Evolutionary conservation across 2,329 filamentous ascomycete genomes (phyloP), one percentile per base, ranked within the genome.

Genomic region (Diaporthe vaccinii): DNA sequence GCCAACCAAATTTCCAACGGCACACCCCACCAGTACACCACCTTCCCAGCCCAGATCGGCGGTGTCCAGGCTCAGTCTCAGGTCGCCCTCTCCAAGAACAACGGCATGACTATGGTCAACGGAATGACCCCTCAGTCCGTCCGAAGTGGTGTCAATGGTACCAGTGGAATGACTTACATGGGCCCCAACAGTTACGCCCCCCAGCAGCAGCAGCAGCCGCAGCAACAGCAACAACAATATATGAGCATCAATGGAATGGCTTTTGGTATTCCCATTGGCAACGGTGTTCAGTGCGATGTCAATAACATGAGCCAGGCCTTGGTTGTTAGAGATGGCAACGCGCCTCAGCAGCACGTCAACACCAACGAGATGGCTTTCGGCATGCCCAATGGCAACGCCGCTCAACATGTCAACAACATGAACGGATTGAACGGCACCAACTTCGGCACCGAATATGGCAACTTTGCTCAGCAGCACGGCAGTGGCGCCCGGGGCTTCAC

Each of bases 41-140:
- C 71, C 22, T 73, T 73, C 22, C 71, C 59, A 49, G 34, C 73
- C 41, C 73, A 62, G 44, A n/a, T 31, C 25, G 44, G 34, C 25
- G 34, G 65, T 20, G 6, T 14, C 14, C 71, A 55, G 36, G 20
- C 22, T 1, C 58, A 65, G 34, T 34, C 49, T 5, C 61, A 44
- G 25, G 28, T 36, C 14, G 9, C 44, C n/a, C 36, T 55, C 46
- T 59, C 36, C 7, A 36, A 22, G 36, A 65, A 44, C 20, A 55
- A 65, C 51, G 71, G 71, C 28, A 34, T 73, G 46, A 22, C 46
- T 46, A n/a, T 36, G 17, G 25, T 39, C 34, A 41, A 57, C 25
- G 71, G 46, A 44, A 55, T 44, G 46, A 44, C 5, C 25, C 12
- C 49, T 55, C n/a, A 69, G 39, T 1, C 49, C 22, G 34, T 39